A percentile compares a stretch with the other conserved stretches of the same genome.
phyloP scores from a whole-genome alignment of 164 flowering plant genomes.

The Magnolia changhungtana region DNA sequence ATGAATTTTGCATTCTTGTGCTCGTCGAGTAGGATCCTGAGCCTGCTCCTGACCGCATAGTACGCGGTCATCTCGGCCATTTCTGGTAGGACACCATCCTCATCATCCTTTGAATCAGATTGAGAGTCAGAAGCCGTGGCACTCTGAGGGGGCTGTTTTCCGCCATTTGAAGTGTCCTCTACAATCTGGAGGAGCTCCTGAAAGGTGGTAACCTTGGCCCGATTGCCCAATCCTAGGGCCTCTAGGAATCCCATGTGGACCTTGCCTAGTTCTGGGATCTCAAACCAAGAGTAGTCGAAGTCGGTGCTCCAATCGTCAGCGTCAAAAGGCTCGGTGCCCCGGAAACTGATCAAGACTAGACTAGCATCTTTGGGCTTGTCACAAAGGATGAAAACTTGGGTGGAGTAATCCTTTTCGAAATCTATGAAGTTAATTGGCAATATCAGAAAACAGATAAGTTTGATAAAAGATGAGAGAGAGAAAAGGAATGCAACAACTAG shows the following conservation, averaged over 20 bases:
- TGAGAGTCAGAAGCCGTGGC: neutral
- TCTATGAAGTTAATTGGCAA: conserved; percentile 55
- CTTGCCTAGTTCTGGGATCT: conserved; percentile 43
- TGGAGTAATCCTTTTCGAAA: conserved; percentile 34
- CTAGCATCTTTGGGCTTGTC: conserved; percentile 33
- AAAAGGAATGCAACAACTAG: neutral
- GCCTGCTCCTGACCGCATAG: conserved; percentile 51
- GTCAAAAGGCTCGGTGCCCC: conserved; percentile 65
- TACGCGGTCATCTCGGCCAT: conserved; percentile 53
- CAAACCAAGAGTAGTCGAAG: conserved; percentile 63
- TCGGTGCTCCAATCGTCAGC: conserved; percentile 57
- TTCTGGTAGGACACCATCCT: conserved; percentile 20
- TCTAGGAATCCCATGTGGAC: conserved; percentile 64
- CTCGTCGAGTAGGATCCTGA: conserved; percentile 33
- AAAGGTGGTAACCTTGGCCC: conserved; percentile 50
- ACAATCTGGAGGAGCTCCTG: conserved; percentile 29
- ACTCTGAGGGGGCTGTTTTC: neutral
- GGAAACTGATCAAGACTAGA: conserved; percentile 44
- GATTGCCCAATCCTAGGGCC: conserved; percentile 72
- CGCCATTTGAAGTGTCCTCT: neutral
- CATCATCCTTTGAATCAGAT: neutral
- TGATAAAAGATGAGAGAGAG: neutral
- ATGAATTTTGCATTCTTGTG: conserved; percentile 49
- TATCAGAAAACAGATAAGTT: neutral
- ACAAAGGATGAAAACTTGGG: conserved; percentile 51